These are phyloP conservation scores for Trichocomaceae sp. DNA, from an alignment of 2,329 filamentous ascomycete genomes.

Conservation along the genomic window DNA sequence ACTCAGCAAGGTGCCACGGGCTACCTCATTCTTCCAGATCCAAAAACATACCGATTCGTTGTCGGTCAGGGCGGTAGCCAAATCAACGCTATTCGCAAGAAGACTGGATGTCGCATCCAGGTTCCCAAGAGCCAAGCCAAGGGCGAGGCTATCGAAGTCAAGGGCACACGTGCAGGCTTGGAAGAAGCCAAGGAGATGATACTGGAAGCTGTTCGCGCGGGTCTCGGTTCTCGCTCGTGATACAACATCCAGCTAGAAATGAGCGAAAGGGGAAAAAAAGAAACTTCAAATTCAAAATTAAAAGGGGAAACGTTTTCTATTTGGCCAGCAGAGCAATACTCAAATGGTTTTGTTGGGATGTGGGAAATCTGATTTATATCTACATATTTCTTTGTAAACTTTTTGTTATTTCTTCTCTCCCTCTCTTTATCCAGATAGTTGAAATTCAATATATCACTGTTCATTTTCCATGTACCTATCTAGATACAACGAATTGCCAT, in stretches of 20 bases:
- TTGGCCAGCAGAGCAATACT: neutral
- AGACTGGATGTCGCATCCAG: constrained; percentile 89
- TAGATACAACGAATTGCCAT: neutral
- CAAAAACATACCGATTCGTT: constrained; percentile 79
- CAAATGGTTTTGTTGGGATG: neutral
- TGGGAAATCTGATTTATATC: constrained; percentile 7
- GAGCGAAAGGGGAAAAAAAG: neutral
- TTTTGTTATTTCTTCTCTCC: constrained; percentile 9
- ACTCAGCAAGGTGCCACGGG: constrained; percentile 56
- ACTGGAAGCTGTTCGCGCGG: constrained; percentile 64
- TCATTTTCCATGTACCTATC: neutral
- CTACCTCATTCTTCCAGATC: constrained; percentile 84
- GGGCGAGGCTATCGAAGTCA: constrained; percentile 82
- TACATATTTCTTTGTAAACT: constrained; percentile 15
- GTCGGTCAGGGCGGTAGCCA: constrained; percentile 84
- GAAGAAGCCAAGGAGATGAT: constrained; percentile 87
- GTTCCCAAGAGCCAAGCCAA: constrained; percentile 73
- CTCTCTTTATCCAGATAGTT: constrained; percentile 6
- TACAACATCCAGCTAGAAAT: neutral
- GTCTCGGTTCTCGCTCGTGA: constrained; percentile 17
- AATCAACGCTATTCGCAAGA: constrained; percentile 86
- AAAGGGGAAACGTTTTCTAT: neutral
- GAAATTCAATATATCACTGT: neutral
- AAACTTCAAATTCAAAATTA: neutral
- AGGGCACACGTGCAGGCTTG: constrained; percentile 69